Base-by-base conservation (phyloP, 192 early-diverging fungal genomes). In the Podochytrium sp. region DNA sequence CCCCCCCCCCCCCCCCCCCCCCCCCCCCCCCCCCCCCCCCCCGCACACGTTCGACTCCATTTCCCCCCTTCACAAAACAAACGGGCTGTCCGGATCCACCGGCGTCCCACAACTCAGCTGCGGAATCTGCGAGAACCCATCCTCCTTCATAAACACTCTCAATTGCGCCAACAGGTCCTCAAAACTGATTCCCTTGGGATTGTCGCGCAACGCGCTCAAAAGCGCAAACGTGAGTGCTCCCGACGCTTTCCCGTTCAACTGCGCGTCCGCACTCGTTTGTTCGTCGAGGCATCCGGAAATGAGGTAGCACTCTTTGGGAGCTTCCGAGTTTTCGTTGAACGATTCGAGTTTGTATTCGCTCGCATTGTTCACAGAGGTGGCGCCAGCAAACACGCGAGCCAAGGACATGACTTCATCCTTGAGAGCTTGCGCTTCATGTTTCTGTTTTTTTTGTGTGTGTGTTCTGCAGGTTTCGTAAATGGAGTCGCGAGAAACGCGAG, bases 261-360 rank as follows among this genome's bases (percentile, higher is more conserved):
- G 82, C 27, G 89, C 84, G 70, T 90, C 82, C 35, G 91, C 81
- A 7, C 83, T 87, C 37, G 84, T 89, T 75, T 89, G 89, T 78
- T 88, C 81, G 53, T 90, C 87, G 0, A 81, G 81, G 73, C 90
- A 89, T 16, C 86, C 80, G 56, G 85, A 88, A 67, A 91, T 12
- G 37, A 23, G 23, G 14, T 35, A 56, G 20, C 53, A 23, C 10
- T 70, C 51, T n/a, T 41, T 37, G 16, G 49, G 51, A 25, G 25
- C 67, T 16, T 35, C 40, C 23, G 12, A 37, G 32, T 70, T 52
- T 37, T 70, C 53, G 51, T 56, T 53, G 37, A 70, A 70, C 12
- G 14, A 12, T 38, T 70, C 67, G 10, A 35, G 29, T 30, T 70
- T 70, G 52, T 70, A 70, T 16, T 37, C 67, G 14, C 37, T n/a